Evolutionary conservation across 805 yeast genomes (phyloP), one percentile per base, ranked within the genome.

Genomic region (Ogataea ramenticola): DNA sequence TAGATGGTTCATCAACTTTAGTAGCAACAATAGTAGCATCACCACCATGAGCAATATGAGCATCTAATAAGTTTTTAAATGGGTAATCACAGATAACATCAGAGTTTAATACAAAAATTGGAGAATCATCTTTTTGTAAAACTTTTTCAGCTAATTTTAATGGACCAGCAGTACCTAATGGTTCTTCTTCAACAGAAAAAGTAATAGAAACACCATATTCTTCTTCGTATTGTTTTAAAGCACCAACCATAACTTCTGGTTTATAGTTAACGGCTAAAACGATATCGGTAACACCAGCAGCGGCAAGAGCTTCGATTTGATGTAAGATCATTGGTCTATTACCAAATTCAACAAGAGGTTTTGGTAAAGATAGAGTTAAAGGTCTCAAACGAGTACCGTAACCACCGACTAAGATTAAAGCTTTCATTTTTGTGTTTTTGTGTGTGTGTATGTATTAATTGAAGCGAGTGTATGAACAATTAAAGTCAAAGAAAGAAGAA

Each of bases 381-480:
- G 99, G 99, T 80, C 99, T 90, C 75, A 93, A 85, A 76, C 99
- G 93, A 63, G 99, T 93, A 78, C 99, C 99, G 77, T 90, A 93
- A 71, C 99, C 99, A 66, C 99, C 99, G 60, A 91, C 98, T 68
- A 91, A 82, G 78, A 91, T 91, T 70, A 91, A 81, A 66, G 96
- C 96, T 77, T 89, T 89, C 97, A 89, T 88, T 77, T 89, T 89
- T 96, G 90, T 88, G 43, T 44, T 24, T 6, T 24, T 24, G 10
- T 51, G 46, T 39, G 39, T 16, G 40, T 3, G 16, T 24, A 39
- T 42, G 29, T 49, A 36, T 46, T 20, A 21, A 24, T 24, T 24
- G 27, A 24, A 24, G 26, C 40, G 40, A 37, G 9, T 37, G 40
- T 37, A 17, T 4, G 29, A 22, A 22, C 30, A 24, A 36, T 10